Evolutionary conservation across 306 rosid genomes (phyloP).

Genomic region (Hylodesmum podocarpum): DNA sequence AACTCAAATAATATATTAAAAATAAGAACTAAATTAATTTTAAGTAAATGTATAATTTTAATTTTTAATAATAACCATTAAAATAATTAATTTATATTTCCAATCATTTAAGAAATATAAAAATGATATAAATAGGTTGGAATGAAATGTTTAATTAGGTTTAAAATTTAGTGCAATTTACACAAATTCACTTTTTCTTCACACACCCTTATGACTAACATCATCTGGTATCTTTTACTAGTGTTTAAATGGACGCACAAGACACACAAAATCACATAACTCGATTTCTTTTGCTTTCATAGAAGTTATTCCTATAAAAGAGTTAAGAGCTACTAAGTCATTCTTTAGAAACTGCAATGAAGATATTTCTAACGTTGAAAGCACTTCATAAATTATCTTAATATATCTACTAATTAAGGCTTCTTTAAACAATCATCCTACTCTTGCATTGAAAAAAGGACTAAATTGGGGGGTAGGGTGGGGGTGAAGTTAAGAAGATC

Average conservation of each 20-base stretch:
- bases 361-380: neutral
- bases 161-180: too few species aligned
- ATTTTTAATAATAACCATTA: too few species aligned
- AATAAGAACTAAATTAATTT: too few species aligned
- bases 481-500: neutral
- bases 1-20: too few species aligned
- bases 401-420: constrained; percentile 3
- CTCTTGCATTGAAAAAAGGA: neutral
- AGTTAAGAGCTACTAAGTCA: neutral
- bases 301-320: neutral
- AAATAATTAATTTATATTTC: too few species aligned
- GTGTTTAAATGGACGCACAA: neutral
- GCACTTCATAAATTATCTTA: constrained; percentile 23
- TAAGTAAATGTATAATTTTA: too few species aligned
- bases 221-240: neutral
- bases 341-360: neutral
- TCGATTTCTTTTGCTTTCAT: neutral
- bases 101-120: too few species aligned
- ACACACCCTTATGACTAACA: too few species aligned
- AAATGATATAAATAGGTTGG: too few species aligned
- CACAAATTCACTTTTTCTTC: too few species aligned
- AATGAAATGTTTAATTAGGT: too few species aligned
- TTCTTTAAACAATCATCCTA: constrained; percentile 31
- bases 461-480: neutral
- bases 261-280: neutral